phyloP scores from a whole-genome alignment of 352 stramenopile genomes.

The Blastocystis sp. region DNA sequence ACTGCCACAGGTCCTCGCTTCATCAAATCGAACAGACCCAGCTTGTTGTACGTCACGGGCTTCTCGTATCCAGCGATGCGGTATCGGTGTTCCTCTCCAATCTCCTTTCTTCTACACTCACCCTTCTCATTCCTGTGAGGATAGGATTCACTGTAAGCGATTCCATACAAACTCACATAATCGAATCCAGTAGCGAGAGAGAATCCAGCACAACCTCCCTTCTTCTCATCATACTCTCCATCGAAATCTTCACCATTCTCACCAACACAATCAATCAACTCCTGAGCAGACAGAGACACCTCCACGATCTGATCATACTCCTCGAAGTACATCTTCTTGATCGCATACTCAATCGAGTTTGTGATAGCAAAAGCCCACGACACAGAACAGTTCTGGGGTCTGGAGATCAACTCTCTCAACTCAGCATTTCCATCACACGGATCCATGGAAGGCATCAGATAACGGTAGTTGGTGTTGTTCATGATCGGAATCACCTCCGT shows the following conservation, averaged over 20 bases:
- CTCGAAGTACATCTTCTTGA: conserved; percentile 9
- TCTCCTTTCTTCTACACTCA: background rate
- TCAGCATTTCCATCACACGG: background rate
- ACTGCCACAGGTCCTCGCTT: background rate
- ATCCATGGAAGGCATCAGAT: background rate
- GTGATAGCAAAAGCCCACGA: background rate
- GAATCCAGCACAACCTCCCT: background rate
- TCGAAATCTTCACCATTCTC: background rate
- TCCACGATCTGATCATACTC: background rate
- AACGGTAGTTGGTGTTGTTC: background rate
- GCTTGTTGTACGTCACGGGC: background rate
- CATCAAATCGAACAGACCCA: conserved; percentile 8
- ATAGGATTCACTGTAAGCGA: background rate
- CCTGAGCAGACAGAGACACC: background rate
- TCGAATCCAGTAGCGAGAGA: background rate
- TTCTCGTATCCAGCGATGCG: conserved; percentile 22
- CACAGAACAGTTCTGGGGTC: background rate
- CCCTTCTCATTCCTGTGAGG: background rate
- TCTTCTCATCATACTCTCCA: too few species aligned
- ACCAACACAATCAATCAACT: background rate
- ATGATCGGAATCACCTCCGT: background rate
- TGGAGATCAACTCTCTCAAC: background rate
- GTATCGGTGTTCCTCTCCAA: background rate
- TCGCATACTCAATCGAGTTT: background rate
- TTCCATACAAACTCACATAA: background rate